These are phyloP conservation scores for Mariannaea sp. DNA, from an alignment of 2,329 filamentous ascomycete species.

Conservation along the genomic window DNA sequence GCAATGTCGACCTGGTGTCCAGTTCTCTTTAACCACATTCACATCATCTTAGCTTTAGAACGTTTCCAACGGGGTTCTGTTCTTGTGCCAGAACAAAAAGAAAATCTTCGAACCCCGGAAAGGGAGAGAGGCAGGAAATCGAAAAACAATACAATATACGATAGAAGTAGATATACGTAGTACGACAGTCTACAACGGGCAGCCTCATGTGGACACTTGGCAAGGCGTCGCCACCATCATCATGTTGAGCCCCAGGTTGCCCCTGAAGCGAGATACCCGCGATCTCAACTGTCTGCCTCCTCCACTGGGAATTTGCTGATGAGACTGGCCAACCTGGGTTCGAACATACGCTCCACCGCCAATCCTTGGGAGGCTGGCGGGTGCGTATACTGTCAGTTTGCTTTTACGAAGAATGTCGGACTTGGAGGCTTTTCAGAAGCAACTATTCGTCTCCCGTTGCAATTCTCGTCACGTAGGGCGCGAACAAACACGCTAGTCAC, in stretches of 20 bases:
- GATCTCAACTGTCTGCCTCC: not conserved
- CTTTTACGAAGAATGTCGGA: too few relatives aligned
- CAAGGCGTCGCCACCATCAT: not conserved
- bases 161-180: too few relatives aligned
- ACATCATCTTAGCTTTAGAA: not conserved
- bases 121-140: not conserved
- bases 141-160: too few relatives aligned
- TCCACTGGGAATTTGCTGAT: conserved; percentile 6
- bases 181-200: too few relatives aligned
- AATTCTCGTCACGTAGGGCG: conserved; percentile 1
- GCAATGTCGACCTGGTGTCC: conserved; percentile 4
- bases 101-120: not conserved
- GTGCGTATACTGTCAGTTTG: too few relatives aligned
- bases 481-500: not conserved
- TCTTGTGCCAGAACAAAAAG: not conserved
- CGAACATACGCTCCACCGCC: conserved; percentile 5
- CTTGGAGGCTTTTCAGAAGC: too few relatives aligned
- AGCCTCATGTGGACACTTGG: not conserved
- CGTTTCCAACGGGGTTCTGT: not conserved
- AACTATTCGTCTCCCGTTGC: conserved; percentile 15
- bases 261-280: conserved; percentile 9
- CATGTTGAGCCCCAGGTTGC: not conserved
- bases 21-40: too few relatives aligned
- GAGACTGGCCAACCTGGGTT: conserved; percentile 14
- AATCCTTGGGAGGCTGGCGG: conserved; percentile 4